These are phyloP conservation scores for Teunomyces gatunensis DNA, from an alignment of 805 yeast genomes.

Conservation along the genomic window DNA sequence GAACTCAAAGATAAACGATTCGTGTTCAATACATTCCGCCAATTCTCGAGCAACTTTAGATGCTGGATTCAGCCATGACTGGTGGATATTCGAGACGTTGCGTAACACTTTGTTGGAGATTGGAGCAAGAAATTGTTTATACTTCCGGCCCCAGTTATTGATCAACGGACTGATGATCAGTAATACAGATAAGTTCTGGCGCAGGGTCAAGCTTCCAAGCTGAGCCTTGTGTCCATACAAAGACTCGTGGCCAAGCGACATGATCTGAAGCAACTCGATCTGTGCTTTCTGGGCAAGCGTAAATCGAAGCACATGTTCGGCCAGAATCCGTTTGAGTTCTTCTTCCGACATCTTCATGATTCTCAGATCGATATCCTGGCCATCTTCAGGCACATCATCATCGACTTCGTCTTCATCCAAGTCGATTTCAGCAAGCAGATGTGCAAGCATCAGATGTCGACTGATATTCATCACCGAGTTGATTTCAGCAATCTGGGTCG, in stretches of 20 bases:
- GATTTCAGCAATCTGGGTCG: conserved; percentile 82
- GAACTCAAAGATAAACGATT: conserved; percentile 75
- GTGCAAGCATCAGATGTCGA: conserved; percentile 72
- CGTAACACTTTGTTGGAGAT: conserved; percentile 26
- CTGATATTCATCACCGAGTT: conserved; percentile 80
- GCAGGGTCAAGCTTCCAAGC: conserved; percentile 48
- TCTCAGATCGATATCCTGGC: conserved; percentile 23
- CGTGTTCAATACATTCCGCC: conserved; percentile 52
- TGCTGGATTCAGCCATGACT: conserved; percentile 22
- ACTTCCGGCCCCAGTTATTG: conserved; percentile 73
- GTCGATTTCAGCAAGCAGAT: conserved; percentile 66
- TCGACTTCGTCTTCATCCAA: conserved; percentile 44
- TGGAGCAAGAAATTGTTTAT: conserved; percentile 52
- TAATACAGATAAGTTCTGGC: conserved; percentile 68
- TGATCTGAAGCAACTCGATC: conserved; percentile 72
- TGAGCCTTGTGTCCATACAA: conserved; percentile 67
- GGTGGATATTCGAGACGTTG: conserved; percentile 21
- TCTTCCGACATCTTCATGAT: conserved; percentile 34
- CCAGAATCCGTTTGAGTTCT: conserved; percentile 23
- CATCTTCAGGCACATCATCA: conserved; percentile 32
- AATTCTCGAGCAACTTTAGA: conserved; percentile 40
- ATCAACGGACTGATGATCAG: conserved; percentile 73
- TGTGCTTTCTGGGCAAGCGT: conserved; percentile 69
- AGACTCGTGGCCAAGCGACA: conserved; percentile 80
- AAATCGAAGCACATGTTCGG: conserved; percentile 45